Evolutionary conservation across 1,139 yeast species (phyloP).

Genomic region (Candida sanyaensis): DNA sequence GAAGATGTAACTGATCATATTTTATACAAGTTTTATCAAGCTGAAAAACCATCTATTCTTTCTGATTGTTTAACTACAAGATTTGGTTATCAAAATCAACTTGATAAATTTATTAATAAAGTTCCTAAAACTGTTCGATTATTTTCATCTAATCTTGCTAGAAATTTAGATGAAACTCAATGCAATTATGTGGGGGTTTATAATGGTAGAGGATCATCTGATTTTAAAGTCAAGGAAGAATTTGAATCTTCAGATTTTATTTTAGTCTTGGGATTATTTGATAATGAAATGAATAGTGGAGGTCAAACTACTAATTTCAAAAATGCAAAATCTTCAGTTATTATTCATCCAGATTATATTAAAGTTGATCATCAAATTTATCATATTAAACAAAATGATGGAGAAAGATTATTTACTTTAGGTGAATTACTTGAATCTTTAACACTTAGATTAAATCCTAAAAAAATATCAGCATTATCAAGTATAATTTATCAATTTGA

Average conservation of each 20-base stretch:
- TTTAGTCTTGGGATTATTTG: conserved; percentile 51
- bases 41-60: conserved; percentile 61
- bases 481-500: conserved; percentile 2
- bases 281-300: conserved; percentile 60
- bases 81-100: conserved; percentile 40
- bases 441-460: conserved; percentile 7
- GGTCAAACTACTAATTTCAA: conserved; percentile 24
- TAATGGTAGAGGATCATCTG: conserved; percentile 43
- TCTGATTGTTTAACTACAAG: conserved; percentile 69
- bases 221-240: conserved; percentile 22
- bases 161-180: conserved; percentile 62
- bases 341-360: conserved; percentile 39
- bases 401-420: conserved; percentile 21
- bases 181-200: conserved; percentile 65
- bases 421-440: conserved; percentile 22
- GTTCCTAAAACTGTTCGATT: conserved; percentile 29
- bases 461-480: conserved; percentile 6
- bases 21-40: conserved; percentile 48
- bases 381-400: conserved; percentile 22
- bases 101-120: conserved; percentile 47
- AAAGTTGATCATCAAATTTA: conserved; percentile 26
- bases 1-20: conserved; percentile 47
- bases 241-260: conserved; percentile 49
- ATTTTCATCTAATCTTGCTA: conserved; percentile 45
- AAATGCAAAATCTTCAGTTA: conserved; percentile 24